Conservation (phyloP, 2,329 filamentous ascomycete species). For the Cladosporium sp. region DNA sequence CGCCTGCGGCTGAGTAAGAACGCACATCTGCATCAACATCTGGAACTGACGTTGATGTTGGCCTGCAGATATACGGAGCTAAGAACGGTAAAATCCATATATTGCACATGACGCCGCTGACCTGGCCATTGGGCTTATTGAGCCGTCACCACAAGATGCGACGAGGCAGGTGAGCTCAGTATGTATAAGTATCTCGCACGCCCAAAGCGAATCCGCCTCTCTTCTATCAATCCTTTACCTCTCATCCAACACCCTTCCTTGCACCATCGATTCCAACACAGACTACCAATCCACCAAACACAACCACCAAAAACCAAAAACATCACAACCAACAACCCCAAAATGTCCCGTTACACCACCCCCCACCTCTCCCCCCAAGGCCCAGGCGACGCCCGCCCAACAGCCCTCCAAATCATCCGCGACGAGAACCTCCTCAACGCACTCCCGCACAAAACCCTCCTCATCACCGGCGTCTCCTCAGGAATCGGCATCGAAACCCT, state of each 20-base stretch:
- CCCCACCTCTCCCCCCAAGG: constrained; percentile 32
- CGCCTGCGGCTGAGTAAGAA: no score
- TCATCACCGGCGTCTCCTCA: constrained; percentile 43
- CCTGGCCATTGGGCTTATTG: no score
- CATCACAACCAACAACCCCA: neutral
- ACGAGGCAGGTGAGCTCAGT: no score
- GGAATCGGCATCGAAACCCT: constrained; percentile 43
- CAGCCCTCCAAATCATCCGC: constrained; percentile 22
- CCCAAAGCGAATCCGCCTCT: no score
- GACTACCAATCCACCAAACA: neutral
- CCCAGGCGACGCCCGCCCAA: constrained; percentile 24
- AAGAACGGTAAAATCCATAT: no score
- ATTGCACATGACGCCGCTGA: no score
- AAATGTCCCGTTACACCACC: constrained; percentile 19
- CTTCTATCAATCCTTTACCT: no score
- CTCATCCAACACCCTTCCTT: neutral
- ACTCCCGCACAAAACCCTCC: constrained; percentile 33
- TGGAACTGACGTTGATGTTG: no score
- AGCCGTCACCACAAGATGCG: no score
- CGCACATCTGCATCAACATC: no score
- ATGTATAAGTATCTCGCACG: no score
- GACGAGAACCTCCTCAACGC: constrained; percentile 28
- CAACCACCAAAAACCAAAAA: neutral
- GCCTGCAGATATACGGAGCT: no score
- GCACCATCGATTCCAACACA: neutral